Conservation (phyloP, 108 stramenopile species). For the Skeletonema tropicum region DNA sequence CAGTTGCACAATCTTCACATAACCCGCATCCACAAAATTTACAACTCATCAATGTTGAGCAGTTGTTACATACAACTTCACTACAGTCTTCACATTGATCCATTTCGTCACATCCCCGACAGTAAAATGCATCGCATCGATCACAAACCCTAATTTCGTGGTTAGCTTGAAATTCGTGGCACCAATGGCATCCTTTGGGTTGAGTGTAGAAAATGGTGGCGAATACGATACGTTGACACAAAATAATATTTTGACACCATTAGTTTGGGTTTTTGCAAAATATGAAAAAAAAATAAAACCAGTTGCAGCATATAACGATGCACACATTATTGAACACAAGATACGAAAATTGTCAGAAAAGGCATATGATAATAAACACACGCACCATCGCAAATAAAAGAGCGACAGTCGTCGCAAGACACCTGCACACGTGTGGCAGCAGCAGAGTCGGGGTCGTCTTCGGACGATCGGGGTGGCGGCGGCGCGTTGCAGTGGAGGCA, state of each 20-base stretch:
- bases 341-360: not conserved
- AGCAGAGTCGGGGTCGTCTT: conserved; percentile 19
- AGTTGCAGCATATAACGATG: not conserved
- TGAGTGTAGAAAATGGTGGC: not conserved
- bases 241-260: not conserved
- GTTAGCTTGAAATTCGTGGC: conserved; percentile 93
- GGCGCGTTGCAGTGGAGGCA: conserved; percentile 53
- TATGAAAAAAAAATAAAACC: not conserved
- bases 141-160: conserved; percentile 93
- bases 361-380: not conserved
- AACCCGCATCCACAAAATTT: conserved; percentile 93
- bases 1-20: conserved; percentile 93
- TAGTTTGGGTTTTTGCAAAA: not conserved
- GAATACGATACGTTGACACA: too few species aligned
- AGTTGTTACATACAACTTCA: conserved; percentile 89
- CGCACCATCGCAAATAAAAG: conserved; percentile 77
- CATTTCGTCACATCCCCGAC: conserved; percentile 90
- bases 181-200: conserved; percentile 78
- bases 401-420: conserved; percentile 87
- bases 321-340: not conserved
- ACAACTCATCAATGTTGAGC: conserved; percentile 87
- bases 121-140: conserved; percentile 93
- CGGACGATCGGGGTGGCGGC: conserved; percentile 39
- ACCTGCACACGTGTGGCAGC: conserved; percentile 69
- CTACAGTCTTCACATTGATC: conserved; percentile 94